Conservation (phyloP, 257 asterid genomes). For the Forsythia suspensa region DNA sequence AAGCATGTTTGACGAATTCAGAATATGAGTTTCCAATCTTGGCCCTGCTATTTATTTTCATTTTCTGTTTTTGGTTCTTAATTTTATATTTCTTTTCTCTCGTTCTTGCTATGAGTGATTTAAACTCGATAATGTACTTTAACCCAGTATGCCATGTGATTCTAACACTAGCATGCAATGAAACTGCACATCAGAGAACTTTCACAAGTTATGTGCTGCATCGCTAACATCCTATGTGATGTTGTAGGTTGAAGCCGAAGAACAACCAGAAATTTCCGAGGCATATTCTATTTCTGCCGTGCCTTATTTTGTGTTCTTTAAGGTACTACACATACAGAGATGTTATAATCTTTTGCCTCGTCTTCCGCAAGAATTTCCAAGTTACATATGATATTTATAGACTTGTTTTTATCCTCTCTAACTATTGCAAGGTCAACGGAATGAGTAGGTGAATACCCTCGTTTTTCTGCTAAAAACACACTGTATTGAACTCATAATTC, state of each 20-base stretch:
- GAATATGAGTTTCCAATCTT: background rate
- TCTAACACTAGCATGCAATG: background rate
- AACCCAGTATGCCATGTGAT: background rate
- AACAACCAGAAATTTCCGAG: slow-evolving; percentile 92
- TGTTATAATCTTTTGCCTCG: slow-evolving; percentile 4
- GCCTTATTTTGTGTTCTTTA: slow-evolving; percentile 85
- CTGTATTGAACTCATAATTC: background rate
- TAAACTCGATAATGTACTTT: background rate
- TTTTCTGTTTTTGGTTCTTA: background rate
- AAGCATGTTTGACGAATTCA: background rate
- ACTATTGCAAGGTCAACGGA: background rate
- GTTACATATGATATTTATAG: background rate
- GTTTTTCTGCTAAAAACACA: background rate
- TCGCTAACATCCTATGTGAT: slow-evolving; percentile 24
- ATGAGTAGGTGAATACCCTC: background rate
- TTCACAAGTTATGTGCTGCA: background rate
- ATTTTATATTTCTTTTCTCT: background rate
- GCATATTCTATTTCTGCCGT: slow-evolving; percentile 84
- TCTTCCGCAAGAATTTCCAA: background rate
- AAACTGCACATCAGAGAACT: background rate
- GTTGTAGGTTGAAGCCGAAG: slow-evolving; percentile 95
- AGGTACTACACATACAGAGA: slow-evolving; percentile 42
- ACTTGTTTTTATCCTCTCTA: background rate
- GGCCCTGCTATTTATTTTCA: too few relatives aligned
- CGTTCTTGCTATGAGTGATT: background rate